Percentiles rank a stretch among this genome's conserved stretches.
Evolutionary conservation across 106 monocot genomes (phyloP).

Genomic region (Acorus calamus): DNA sequence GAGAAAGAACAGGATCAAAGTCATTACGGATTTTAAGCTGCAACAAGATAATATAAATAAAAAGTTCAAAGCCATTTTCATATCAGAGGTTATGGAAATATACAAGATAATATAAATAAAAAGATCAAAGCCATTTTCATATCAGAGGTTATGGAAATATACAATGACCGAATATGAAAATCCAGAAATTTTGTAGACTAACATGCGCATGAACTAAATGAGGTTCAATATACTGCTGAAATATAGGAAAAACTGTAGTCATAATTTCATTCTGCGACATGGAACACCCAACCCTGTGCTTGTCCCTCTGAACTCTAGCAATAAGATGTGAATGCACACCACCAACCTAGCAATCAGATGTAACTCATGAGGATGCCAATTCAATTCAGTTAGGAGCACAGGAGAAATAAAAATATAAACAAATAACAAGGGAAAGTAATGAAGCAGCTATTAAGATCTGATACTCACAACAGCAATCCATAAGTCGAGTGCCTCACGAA

Average conservation of each 20-base stretch:
- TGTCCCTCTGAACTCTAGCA: conserved; percentile 93
- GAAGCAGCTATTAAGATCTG: neutral
- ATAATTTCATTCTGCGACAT: conserved; percentile 84
- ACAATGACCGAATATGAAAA: no score
- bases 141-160: no score
- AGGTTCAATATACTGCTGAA: conserved; percentile 92
- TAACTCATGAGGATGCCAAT: neutral
- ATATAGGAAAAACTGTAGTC: conserved; percentile 97
- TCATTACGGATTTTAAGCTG: conserved; percentile 98
- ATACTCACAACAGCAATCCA: conserved; percentile 98
- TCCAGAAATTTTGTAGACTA: conserved; percentile 37
- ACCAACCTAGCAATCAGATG: conserved; percentile 53
- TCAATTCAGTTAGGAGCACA: neutral
- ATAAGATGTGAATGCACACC: conserved; percentile 99
- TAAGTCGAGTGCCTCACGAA: conserved; percentile 76
- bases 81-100: no score
- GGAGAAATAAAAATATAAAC: neutral
- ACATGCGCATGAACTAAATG: conserved; percentile 99
- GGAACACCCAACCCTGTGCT: conserved; percentile 47
- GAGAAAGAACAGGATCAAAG: conserved; percentile 98
- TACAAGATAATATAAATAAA: neutral
- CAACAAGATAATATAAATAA: conserved; percentile 4
- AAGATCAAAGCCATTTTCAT: no score
- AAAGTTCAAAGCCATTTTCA: no score
- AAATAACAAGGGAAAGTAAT: neutral